Evolutionary conservation across 345 rosid species (phyloP), one percentile per base, ranked within the genome.

Genomic region (Firmiana major): DNA sequence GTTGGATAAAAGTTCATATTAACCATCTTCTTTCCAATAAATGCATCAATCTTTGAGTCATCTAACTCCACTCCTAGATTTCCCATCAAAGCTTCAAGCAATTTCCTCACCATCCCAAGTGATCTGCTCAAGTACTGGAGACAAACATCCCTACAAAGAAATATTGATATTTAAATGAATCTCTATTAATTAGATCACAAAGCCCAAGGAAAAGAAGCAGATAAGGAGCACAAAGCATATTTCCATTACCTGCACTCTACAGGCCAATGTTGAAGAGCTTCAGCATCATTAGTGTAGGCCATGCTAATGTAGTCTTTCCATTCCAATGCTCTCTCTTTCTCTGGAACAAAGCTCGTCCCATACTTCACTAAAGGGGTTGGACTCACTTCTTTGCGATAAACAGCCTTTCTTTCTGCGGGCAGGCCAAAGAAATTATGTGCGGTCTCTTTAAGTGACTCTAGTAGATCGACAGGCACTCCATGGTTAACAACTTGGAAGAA

Each of bases 241-340:
- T 19, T 54, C n/a, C 19, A 11, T 42, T 12, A 89, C 91, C 84
- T 80, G 88, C 86, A 84, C 46, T 78, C 85, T 7, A 53, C 66
- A 17, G 91, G 91, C 91, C 93, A 90, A 36, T 84, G 77, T 63
- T 87, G 79, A 78, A 85, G 84, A 38, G 90, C 93, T n/a, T 88
- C 93, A 19, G 16, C 76, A 78, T 90, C 90, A 64, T 71, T 83
- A 48, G 89, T 90, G 62, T 90, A 90, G 4, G 28, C 60, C 89
- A 88, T 84, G 78, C 86, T 86, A 58, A 89, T 71, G 57, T 89
- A 89, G 67, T 88, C 93, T 59, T 89, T 89, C 93, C 91, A 89
- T 80, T 89, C 93, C 75, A 88, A 78, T 1, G 90, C 89, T 71
- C 75, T 81, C 82, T 89, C 90, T 70, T 89, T 89, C 45, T 88